phyloP scores from a whole-genome alignment of 2,329 filamentous ascomycete genomes.

The Pseudocercospora fijiensis region DNA sequence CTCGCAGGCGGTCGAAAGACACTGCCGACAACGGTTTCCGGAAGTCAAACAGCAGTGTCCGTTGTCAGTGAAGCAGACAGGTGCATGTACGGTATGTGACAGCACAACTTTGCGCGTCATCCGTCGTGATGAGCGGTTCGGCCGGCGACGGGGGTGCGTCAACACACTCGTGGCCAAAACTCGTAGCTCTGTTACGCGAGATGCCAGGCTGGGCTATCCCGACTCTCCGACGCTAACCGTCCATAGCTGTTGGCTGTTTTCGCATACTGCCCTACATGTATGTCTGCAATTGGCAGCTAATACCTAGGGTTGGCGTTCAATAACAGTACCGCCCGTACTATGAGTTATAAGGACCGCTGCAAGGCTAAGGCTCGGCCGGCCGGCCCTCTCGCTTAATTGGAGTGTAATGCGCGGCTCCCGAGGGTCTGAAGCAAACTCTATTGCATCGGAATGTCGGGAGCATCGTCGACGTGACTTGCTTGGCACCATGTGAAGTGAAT shows the following conservation, averaged over 20 bases:
- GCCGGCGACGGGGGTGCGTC: not conserved
- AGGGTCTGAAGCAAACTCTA: constrained; percentile 4
- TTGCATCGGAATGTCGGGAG: constrained; percentile 1
- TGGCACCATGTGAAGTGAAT: not conserved
- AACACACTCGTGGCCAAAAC: not conserved
- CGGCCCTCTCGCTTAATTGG: no score
- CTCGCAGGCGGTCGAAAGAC: not conserved
- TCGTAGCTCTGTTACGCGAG: not conserved
- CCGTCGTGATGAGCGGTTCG: not conserved
- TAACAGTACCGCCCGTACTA: no score
- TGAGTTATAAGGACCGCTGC: no score
- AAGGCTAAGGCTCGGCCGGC: no score
- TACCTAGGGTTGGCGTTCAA: no score
- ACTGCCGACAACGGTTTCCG: not conserved
- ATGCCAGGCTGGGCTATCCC: no score
- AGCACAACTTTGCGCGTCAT: constrained; percentile 3
- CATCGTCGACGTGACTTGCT: not conserved
- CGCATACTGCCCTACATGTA: no score
- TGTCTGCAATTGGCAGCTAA: no score
- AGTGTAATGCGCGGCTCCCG: not conserved
- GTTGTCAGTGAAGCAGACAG: not conserved
- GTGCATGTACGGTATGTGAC: no score
- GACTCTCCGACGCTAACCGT: no score
- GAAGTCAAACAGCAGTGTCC: not conserved
- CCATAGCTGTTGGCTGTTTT: no score